Evolutionary conservation across 176 grass and related monocot species (phyloP), one percentile per base, ranked within the genome.

Genomic region (Oryza longistaminata): DNA sequence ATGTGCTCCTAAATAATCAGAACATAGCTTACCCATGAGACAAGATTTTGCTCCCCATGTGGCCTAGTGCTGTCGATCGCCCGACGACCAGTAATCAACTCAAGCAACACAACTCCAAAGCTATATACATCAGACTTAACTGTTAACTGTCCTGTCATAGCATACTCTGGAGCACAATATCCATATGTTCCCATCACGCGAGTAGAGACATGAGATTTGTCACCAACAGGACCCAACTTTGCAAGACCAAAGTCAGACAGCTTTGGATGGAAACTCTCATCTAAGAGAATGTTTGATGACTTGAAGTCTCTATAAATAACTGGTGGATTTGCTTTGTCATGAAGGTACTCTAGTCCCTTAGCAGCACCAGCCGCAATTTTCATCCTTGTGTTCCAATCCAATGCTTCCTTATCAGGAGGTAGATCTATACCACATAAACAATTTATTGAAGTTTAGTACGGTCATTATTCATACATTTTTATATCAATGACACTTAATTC

Each of bases 271-370:
- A 96, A 93, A 29, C 74, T 29, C 81, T 91, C 86, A 80, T 89
- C 93, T 79, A 96, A 78, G 33, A 96, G 75, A 85, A 96, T 96
- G 62, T 96, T 96, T 35, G 94, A 93, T 48, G 94, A 96, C 60
- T 96, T 96, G 81, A 96, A 93, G 70, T 96, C 94, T 48, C 94
- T 86, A 68, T 96, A 96, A 78, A 96, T 96, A 81, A 96, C 94
- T 67, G 94, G 94, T 12, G 94, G 94, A 71, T 88, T 96, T 11
- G 94, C 94, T 87, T 93, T 96, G 77, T 96, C 94, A 49, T 96
- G 94, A 77, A 96, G 91, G 81, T 96, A 96, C 72, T 96, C 94
- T 58, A 96, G 81, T 43, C 94, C 94, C 85, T 89, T 93, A 27
- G 94, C 94, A 72, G 94, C 94, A 83, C 94, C 94, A 3, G 94